Evolutionary conservation across 108 stramenopile species (phyloP), one percentile per base, ranked within the genome.

Genomic region (Nitzschia sp.): DNA sequence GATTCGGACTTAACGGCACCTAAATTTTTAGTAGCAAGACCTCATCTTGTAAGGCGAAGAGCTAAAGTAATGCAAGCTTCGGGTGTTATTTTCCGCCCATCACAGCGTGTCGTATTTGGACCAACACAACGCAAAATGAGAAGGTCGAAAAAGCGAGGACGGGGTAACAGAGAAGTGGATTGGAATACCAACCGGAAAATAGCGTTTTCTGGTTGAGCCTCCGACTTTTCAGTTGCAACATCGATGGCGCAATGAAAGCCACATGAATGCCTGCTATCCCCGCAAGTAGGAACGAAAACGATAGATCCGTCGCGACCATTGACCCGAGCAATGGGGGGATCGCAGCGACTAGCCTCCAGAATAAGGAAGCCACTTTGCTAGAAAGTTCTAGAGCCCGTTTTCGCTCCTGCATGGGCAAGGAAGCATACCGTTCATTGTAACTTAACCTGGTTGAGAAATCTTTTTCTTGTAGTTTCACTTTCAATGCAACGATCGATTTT

Each of bases 241-340:
- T 57, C 9, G 79, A 66, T 31, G 83, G 83, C 17, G 74, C 57
- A 53, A 78, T 33, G 46, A 84, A 77, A 38, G 83, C 83, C 34
- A 84, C 83, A 60, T 76, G 69, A 19, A 84, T 33, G 1, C 83
- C 83, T n/a, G 70, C 69, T 1, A 84, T 45, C 23, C 79, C 83
- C 4, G 77, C 76, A 15, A 84, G 28, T 46, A 78, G 73, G 9
- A 84, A 69, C 13, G 73, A 62, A 53, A 80, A 64, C 29, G 58
- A 52, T 2, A 84, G 31, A 58, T 84, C 78, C 1, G 35, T 41
- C 13, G 76, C 73, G 17, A 50, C 26, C 4, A 80, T 23, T 3
- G 75, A 73, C 19, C 32, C 65, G 15, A 80, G 13, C 29, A 84
- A 35, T 28, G 83, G 83, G 2, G 83, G 83, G 6, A 80, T n/a